Evolutionary conservation across 2,329 filamentous ascomycete species (phyloP).

Genomic region (Lojkania enalia): DNA sequence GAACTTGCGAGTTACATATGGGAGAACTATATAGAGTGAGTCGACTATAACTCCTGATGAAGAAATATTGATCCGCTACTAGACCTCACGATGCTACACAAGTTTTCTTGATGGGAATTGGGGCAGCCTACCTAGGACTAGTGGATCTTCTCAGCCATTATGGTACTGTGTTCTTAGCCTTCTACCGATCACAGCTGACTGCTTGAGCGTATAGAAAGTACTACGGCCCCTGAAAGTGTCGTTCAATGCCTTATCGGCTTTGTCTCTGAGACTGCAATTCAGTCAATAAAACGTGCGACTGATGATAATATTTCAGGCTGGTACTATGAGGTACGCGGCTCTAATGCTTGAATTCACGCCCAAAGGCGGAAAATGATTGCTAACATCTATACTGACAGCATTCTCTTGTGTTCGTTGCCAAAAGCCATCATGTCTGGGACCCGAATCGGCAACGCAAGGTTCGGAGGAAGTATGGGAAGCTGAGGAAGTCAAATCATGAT

Average conservation of each 20-base stretch:
- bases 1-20: constrained; percentile 85
- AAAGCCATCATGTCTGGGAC: constrained; percentile 75
- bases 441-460: constrained; percentile 60
- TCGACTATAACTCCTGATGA: not conserved
- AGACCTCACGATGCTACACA: constrained; percentile 66
- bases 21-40: constrained; percentile 91
- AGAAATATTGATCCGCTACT: constrained; percentile 7
- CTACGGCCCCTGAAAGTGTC: constrained; percentile 58
- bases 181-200: constrained; percentile 8
- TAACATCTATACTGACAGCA: constrained; percentile 50
- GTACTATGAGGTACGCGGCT: constrained; percentile 71
- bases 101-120: constrained; percentile 84
- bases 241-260: constrained; percentile 79
- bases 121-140: constrained; percentile 84
- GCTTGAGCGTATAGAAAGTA: constrained; percentile 50
- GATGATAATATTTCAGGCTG: constrained; percentile 79
- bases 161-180: constrained; percentile 53
- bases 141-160: constrained; percentile 78
- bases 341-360: not conserved
- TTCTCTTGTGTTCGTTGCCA: constrained; percentile 77
- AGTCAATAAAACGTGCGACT: constrained; percentile 65
- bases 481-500: constrained; percentile 51
- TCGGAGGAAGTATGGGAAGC: constrained; percentile 60
- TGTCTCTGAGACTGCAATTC: constrained; percentile 72
- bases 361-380: too few species aligned